A percentile compares a stretch with the other conserved stretches of the same genome.
Conservation (phyloP, 306 rosid genomes). For the Styphnolobium japonicum region DNA sequence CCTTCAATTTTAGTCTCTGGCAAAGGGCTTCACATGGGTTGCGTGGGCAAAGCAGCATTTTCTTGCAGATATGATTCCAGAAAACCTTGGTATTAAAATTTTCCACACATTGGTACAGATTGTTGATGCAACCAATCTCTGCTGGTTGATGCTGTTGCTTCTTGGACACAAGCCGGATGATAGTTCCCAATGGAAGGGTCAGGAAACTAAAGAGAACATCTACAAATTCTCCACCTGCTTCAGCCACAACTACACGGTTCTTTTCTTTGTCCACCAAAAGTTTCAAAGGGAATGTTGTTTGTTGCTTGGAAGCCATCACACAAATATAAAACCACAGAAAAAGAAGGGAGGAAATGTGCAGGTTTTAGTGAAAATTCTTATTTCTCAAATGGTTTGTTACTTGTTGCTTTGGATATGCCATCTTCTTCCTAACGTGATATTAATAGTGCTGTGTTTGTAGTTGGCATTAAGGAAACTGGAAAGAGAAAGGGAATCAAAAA, state of each 20-base stretch:
- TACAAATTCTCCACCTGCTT: slow-evolving; percentile 26
- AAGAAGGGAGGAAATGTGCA: neutral
- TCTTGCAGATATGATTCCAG: slow-evolving; percentile 20
- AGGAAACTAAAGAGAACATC: slow-evolving; percentile 36
- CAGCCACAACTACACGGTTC: slow-evolving; percentile 27
- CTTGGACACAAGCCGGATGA: slow-evolving; percentile 5
- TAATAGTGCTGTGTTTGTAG: neutral
- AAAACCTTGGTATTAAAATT: neutral
- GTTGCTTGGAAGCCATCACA: slow-evolving; percentile 24
- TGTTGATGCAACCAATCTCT: slow-evolving; percentile 30
- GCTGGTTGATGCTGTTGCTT: neutral
- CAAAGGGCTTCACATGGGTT: slow-evolving; percentile 22
- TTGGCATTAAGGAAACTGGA: neutral
- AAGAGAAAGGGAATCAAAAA: neutral
- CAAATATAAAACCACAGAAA: neutral
- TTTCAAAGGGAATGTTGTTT: slow-evolving; percentile 9
- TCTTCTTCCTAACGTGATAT: neutral
- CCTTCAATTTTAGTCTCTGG: slow-evolving; percentile 14
- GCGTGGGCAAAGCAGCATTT: slow-evolving; percentile 32
- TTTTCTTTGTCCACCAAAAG: slow-evolving; percentile 30
- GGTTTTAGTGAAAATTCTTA: neutral
- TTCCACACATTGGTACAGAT: slow-evolving; percentile 15
- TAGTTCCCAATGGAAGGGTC: slow-evolving; percentile 36
- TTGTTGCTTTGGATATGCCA: neutral
- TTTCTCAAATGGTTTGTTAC: neutral